phyloP scores from a whole-genome alignment of 73 alveolate genomes.

The Stentor coeruleus region DNA sequence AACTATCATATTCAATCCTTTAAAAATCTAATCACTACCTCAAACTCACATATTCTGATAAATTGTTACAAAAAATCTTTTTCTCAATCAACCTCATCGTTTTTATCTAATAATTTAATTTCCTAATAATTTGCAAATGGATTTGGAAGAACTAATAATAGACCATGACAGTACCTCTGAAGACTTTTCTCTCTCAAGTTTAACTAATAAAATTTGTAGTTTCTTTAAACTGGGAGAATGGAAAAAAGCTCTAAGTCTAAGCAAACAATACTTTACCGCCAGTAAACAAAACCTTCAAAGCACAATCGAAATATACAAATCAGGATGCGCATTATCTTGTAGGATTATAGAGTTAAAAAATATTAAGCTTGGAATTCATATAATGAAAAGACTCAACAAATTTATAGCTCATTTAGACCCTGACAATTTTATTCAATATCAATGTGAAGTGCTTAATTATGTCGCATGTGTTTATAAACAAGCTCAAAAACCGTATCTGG shows the following conservation, averaged over 20 bases:
- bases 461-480: constrained; percentile 79
- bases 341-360: background rate
- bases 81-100: too few relatives aligned
- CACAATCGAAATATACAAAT: background rate
- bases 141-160: background rate
- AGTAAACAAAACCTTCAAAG: too few relatives aligned
- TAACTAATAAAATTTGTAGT: too few relatives aligned
- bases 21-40: too few relatives aligned
- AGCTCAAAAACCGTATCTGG: constrained; percentile 60
- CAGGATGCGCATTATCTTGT: background rate
- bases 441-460: constrained; percentile 45
- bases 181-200: background rate
- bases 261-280: background rate
- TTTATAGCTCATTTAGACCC: background rate
- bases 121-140: background rate
- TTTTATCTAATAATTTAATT: too few relatives aligned
- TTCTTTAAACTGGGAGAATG: background rate
- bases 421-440: background rate
- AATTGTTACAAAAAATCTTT: too few relatives aligned
- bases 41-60: too few relatives aligned
- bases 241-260: background rate
- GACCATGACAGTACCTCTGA: background rate
- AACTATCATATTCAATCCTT: too few relatives aligned
- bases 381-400: background rate
- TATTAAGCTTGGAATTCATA: background rate